These are phyloP conservation scores for Rhodotorula glutinis DNA, from an alignment of 1,284 basidiomycete species.

Conservation along the genomic window DNA sequence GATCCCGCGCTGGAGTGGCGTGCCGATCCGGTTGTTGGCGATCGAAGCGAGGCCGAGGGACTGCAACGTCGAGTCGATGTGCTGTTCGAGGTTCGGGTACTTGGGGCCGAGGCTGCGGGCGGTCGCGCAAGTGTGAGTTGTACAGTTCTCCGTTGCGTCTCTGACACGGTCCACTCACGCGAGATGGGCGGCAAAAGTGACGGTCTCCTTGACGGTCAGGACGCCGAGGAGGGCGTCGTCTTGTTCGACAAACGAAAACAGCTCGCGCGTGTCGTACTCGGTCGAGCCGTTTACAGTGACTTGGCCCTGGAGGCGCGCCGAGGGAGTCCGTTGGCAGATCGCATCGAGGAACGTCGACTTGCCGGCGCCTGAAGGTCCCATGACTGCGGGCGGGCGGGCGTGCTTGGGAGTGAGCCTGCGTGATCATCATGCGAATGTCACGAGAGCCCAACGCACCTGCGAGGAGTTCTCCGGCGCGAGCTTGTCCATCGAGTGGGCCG, in stretches of 20 bases:
- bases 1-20: slow-evolving; percentile 50
- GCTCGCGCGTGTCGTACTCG: slow-evolving; percentile 19
- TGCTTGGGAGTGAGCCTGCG: not conserved
- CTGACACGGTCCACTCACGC: slow-evolving; percentile 18
- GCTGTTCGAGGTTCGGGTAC: slow-evolving; percentile 15
- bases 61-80: slow-evolving; percentile 41
- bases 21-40: slow-evolving; percentile 48
- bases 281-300: slow-evolving; percentile 9
- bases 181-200: slow-evolving; percentile 47
- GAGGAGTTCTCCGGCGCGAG: slow-evolving; percentile 23
- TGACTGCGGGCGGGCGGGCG: slow-evolving; percentile 40
- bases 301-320: slow-evolving; percentile 18
- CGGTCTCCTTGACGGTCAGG: slow-evolving; percentile 49
- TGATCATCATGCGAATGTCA: not conserved
- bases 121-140: too few species aligned
- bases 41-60: slow-evolving; percentile 45
- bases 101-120: slow-evolving; percentile 13
- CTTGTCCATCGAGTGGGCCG: slow-evolving; percentile 1
- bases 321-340: slow-evolving; percentile 43
- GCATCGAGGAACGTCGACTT: slow-evolving; percentile 51
- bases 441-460: slow-evolving; percentile 14
- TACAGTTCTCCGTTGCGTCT: too few species aligned
- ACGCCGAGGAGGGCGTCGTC: slow-evolving; percentile 50
- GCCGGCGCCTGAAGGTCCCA: slow-evolving; percentile 49
- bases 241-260: slow-evolving; percentile 50